Evolutionary conservation across 345 rosid species (phyloP).

Genomic region (Lagerstroemia speciosa): DNA sequence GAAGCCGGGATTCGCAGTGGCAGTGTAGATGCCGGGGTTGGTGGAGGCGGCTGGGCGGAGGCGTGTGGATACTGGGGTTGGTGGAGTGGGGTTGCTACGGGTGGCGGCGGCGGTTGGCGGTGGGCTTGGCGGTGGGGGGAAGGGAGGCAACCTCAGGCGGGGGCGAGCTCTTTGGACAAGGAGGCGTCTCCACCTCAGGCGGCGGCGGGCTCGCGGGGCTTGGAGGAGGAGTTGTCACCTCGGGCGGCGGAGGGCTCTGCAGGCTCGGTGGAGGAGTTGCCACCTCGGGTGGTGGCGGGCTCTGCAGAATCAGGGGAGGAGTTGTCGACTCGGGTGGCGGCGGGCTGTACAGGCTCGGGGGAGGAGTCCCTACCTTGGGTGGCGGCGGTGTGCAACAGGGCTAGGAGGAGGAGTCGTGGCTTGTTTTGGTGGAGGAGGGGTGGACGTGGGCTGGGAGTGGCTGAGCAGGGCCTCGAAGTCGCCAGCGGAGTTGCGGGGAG

Average conservation of each 20-base stretch:
- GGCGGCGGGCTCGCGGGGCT: no score
- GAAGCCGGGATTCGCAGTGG: neutral
- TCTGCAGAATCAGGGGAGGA: neutral
- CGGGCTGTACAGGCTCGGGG: neutral
- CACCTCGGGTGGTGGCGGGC: neutral
- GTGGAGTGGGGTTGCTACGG: no score
- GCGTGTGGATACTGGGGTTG: neutral
- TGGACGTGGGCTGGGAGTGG: neutral
- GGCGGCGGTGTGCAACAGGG: neutral
- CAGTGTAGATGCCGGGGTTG: neutral
- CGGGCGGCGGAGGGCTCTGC: no score
- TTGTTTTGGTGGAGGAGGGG: neutral
- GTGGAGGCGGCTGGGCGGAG: neutral
- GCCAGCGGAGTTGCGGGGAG: constrained; percentile 6
- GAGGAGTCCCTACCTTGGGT: neutral
- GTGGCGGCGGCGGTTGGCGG: no score
- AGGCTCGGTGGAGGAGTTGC: no score
- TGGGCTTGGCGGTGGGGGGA: neutral
- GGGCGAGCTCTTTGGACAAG: no score
- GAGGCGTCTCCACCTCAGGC: no score
- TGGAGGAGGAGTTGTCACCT: no score
- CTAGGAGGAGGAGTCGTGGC: neutral
- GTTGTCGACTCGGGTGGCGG: neutral
- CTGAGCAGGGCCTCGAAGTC: constrained; percentile 2
- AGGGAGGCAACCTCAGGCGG: neutral